Evolutionary conservation across 441 rosid species (phyloP), one percentile per base, ranked within the genome.

Genomic region (Gossypium trilobum): DNA sequence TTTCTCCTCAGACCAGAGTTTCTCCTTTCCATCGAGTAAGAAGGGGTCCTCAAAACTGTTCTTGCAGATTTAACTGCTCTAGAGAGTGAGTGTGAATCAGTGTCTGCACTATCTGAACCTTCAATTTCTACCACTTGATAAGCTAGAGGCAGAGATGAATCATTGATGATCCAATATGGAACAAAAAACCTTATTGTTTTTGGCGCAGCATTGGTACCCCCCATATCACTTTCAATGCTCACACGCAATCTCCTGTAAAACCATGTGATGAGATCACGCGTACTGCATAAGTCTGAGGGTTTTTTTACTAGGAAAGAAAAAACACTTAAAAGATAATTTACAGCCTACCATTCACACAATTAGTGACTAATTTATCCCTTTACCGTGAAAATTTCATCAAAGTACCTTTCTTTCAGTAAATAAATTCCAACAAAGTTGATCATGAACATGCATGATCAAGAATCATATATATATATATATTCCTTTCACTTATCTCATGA

Each of bases 91-190:
- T 72, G 80, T 46, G 95, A 81, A 80, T 93, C 91, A 39, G 72
- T 68, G 75, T 95, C 97, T 64, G 82, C 81, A 85, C 74, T 82
- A 61, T 91, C 98, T 58, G 75, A 23, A 64, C 88, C 88, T 78
- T 96, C 99, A 77, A 91, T 84, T 84, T 93, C 99, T 79, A 93
- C 98, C 73, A 90, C 81, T 79, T 85, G 88, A 82, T 96, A 96
- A 64, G 87, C 89, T 73, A 96, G 82, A 79, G 91, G 87, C 69
- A 96, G 70, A 82, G 83, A 84, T 20, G 98, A 88, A 81, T 88
- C 89, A 77, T 96, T 96, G 72, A 83, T 81, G 71, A 96, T 93
- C 97, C 99, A 96, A 83, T 93, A 96, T 56, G 97, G 99, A 70
- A 93, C 96, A 78, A 91, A 96, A 64, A 93, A 86, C 82, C 95